phyloP scores from a whole-genome alignment of 2,329 filamentous ascomycete species.

The Botryotinia narcissicola region DNA sequence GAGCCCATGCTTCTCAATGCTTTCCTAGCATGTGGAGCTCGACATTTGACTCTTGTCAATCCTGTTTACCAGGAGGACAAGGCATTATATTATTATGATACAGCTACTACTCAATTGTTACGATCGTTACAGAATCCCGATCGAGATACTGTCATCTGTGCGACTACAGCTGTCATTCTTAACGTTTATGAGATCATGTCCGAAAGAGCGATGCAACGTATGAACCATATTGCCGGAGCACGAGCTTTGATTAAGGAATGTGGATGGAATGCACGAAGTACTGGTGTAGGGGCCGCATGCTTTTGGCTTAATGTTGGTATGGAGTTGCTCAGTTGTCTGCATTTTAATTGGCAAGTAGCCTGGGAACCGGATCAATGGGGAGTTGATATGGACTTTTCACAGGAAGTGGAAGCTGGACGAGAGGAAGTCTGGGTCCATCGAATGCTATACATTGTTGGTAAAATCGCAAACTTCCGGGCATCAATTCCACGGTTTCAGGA shows the following conservation, averaged over 20 bases:
- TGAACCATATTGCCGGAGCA: conserved; percentile 85
- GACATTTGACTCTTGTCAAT: conserved; percentile 72
- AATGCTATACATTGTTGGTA: conserved; percentile 85
- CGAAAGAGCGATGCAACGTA: conserved; percentile 72
- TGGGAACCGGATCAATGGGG: conserved; percentile 93
- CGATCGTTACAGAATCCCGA: conserved; percentile 79
- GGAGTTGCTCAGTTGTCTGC: conserved; percentile 84
- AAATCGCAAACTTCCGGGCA: conserved; percentile 80
- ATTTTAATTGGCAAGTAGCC: conserved; percentile 80
- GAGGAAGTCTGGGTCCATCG: conserved; percentile 87
- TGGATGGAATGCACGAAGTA: conserved; percentile 77
- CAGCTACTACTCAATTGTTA: conserved; percentile 74
- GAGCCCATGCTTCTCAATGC: conserved; percentile 89
- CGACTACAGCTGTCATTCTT: conserved; percentile 81
- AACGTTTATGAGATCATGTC: conserved; percentile 95
- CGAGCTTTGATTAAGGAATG: conserved; percentile 86
- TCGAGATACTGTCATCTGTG: conserved; percentile 78
- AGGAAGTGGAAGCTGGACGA: conserved; percentile 55
- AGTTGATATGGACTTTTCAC: conserved; percentile 71
- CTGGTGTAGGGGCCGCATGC: conserved; percentile 79
- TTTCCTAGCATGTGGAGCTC: conserved; percentile 82
- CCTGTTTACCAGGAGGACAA: conserved; percentile 71
- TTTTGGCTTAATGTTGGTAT: conserved; percentile 94
- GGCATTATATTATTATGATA: conserved; percentile 80
- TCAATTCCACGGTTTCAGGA: conserved; percentile 62